phyloP scores from a whole-genome alignment of 2,329 filamentous ascomycete genomes.

The Pseudogymnoascus sp. region DNA sequence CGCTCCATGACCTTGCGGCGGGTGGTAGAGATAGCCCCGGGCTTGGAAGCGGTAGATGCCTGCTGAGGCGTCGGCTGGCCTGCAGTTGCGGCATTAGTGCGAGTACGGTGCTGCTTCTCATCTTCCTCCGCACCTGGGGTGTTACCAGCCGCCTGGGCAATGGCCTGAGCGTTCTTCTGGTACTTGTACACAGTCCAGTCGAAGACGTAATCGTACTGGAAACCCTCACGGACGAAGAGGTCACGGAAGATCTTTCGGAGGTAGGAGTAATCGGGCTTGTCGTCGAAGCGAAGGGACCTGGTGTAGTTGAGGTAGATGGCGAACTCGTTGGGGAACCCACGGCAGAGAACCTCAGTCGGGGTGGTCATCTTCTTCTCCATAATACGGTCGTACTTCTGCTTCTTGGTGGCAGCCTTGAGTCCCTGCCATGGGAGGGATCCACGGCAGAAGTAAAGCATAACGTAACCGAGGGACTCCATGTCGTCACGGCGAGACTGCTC shows the following conservation, averaged over 20 bases:
- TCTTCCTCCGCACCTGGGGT: slow-evolving; percentile 64
- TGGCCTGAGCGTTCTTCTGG: slow-evolving; percentile 97
- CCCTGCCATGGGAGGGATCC: slow-evolving; percentile 98
- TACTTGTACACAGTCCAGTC: slow-evolving; percentile 99
- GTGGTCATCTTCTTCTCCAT: slow-evolving; percentile 99
- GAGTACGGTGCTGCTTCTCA: slow-evolving; percentile 66
- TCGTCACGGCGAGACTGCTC: slow-evolving; percentile 99
- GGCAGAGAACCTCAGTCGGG: slow-evolving; percentile 95
- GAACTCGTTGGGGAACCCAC: slow-evolving; percentile 98
- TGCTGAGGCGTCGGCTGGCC: slow-evolving; percentile 49
- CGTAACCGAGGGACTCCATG: slow-evolving; percentile 98
- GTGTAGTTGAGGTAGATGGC: slow-evolving; percentile 99
- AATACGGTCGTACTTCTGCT: slow-evolving; percentile 99
- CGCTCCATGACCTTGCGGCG: slow-evolving; percentile 81
- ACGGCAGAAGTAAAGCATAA: slow-evolving; percentile 99
- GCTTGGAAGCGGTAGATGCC: slow-evolving; percentile 57
- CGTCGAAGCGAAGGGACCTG: slow-evolving; percentile 94
- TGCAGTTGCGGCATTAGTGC: slow-evolving; percentile 59
- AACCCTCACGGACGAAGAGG: slow-evolving; percentile 95
- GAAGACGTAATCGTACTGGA: slow-evolving; percentile 99
- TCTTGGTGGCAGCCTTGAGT: slow-evolving; percentile 96
- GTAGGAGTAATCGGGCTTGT: slow-evolving; percentile 99
- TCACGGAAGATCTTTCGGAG: slow-evolving; percentile 99
- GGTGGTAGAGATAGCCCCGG: slow-evolving; percentile 66
- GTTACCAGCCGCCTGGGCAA: slow-evolving; percentile 71